phyloP scores from a whole-genome alignment of 2,329 filamentous ascomycete species.

The Paecilomyces sp. region DNA sequence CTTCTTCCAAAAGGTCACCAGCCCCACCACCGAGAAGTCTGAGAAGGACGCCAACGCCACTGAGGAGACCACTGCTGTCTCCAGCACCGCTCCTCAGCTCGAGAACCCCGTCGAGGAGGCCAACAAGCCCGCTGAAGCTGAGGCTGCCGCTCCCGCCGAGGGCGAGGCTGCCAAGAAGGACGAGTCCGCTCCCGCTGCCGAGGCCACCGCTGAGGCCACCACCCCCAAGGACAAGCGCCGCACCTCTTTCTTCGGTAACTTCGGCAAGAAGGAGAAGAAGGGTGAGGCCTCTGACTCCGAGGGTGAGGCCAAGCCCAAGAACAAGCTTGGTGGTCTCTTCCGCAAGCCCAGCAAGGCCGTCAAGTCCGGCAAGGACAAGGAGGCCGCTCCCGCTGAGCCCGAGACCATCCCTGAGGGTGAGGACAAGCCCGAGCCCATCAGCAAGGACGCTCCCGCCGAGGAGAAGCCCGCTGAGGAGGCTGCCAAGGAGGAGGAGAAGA shows the following conservation, averaged over 20 bases:
- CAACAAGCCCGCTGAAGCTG: slow-evolving; percentile 31
- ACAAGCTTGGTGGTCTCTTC: slow-evolving; percentile 42
- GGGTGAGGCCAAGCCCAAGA: slow-evolving; percentile 38
- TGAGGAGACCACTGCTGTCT: slow-evolving; percentile 38
- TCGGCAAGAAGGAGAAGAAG: slow-evolving; percentile 49
- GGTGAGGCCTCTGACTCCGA: slow-evolving; percentile 43
- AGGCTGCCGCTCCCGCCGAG: slow-evolving; percentile 18
- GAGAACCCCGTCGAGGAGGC: slow-evolving; percentile 37
- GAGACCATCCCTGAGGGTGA: slow-evolving; percentile 19
- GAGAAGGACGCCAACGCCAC: slow-evolving; percentile 42
- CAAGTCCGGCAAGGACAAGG: slow-evolving; percentile 32
- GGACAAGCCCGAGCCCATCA: slow-evolving; percentile 19
- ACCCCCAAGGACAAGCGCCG: slow-evolving; percentile 40
- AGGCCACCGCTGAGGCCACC: slow-evolving; percentile 20
- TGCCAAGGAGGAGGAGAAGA: slow-evolving; percentile 18
- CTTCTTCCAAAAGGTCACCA: slow-evolving; percentile 62
- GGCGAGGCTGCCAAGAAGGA: slow-evolving; percentile 31
- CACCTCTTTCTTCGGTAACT: slow-evolving; percentile 48
- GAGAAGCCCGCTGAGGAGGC: slow-evolving; percentile 15
- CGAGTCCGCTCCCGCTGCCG: slow-evolving; percentile 25
- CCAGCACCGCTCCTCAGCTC: slow-evolving; percentile 43
- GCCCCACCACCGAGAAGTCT: slow-evolving; percentile 38
- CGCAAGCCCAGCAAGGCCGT: slow-evolving; percentile 43
- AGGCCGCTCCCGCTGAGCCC: slow-evolving; percentile 22
- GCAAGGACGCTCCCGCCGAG: slow-evolving; percentile 17